A percentile compares a stretch with the other conserved stretches of the same genome.
phyloP scores from a whole-genome alignment of 1,139 yeast genomes.

The Kazachstania sp. region DNA sequence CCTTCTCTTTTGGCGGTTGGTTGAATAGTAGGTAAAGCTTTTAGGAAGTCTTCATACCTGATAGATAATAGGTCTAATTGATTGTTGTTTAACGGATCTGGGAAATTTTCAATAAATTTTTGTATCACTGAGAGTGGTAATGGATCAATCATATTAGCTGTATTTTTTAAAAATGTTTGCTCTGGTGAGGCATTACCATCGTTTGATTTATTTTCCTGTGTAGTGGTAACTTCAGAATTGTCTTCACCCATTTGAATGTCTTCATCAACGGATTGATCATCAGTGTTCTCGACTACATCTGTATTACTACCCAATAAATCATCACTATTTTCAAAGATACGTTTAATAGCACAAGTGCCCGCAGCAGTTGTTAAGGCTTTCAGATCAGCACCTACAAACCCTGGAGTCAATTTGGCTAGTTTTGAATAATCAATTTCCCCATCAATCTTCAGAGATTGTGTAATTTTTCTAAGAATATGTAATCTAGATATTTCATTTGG shows the following conservation, averaged over 20 bases:
- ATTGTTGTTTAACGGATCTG: slow-evolving; percentile 64
- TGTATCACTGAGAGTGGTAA: slow-evolving; percentile 55
- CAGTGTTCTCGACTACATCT: background rate
- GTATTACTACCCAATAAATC: slow-evolving; percentile 5
- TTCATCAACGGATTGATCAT: background rate
- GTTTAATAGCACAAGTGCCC: slow-evolving; percentile 86
- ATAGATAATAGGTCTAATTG: slow-evolving; percentile 72
- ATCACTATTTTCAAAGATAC: slow-evolving; percentile 54
- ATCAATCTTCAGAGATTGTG: slow-evolving; percentile 53
- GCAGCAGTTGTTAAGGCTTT: slow-evolving; percentile 93
- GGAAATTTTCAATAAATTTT: slow-evolving; percentile 62
- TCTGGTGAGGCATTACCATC: background rate
- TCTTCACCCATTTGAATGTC: slow-evolving; percentile 39
- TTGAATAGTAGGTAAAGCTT: slow-evolving; percentile 86
- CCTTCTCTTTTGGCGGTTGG: slow-evolving; percentile 99
- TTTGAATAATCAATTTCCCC: slow-evolving; percentile 63
- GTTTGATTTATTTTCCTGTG: slow-evolving; percentile 11
- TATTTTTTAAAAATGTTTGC: slow-evolving; percentile 20
- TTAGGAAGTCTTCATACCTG: slow-evolving; percentile 66
- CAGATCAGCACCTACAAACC: slow-evolving; percentile 96
- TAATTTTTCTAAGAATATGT: slow-evolving; percentile 68
- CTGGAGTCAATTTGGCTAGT: slow-evolving; percentile 90
- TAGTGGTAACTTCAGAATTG: slow-evolving; percentile 3
- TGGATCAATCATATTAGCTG: slow-evolving; percentile 30
- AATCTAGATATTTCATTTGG: slow-evolving; percentile 82